Evolutionary conservation across 768 basidiomycete genomes (phyloP).

Genomic region (Sporobolomyces phaffii): DNA sequence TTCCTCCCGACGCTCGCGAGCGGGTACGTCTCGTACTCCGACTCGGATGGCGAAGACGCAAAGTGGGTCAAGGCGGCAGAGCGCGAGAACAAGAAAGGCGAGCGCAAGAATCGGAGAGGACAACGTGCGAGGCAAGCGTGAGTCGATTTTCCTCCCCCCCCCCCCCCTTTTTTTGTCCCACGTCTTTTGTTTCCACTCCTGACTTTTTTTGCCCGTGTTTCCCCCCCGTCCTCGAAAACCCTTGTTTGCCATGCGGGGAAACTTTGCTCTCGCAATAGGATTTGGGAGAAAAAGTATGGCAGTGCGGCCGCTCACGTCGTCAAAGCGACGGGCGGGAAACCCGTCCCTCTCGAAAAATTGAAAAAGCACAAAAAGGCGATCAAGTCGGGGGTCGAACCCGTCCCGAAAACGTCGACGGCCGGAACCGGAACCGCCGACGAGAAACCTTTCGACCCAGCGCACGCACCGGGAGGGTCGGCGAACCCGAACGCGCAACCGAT

Average conservation of each 20-base stretch:
- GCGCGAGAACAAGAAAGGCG: slow-evolving; percentile 51
- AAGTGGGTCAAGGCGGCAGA: slow-evolving; percentile 60
- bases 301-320: slow-evolving; percentile 84
- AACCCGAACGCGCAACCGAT: slow-evolving; percentile 22
- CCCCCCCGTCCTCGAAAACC: too few relatives aligned
- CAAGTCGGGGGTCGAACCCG: slow-evolving; percentile 20
- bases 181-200: too few relatives aligned
- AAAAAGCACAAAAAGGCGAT: slow-evolving; percentile 30
- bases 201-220: too few relatives aligned
- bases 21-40: slow-evolving; percentile 71
- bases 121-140: slow-evolving; percentile 91
- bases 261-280: slow-evolving; percentile 55
- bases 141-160: slow-evolving; percentile 53
- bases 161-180: neutral
- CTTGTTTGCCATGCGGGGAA: too few relatives aligned
- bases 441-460: slow-evolving; percentile 8
- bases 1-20: slow-evolving; percentile 85
- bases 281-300: slow-evolving; percentile 98
- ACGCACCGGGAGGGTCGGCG: slow-evolving; percentile 13
- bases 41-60: slow-evolving; percentile 67
- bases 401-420: neutral
- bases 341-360: slow-evolving; percentile 42
- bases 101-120: slow-evolving; percentile 81
- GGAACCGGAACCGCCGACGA: neutral
- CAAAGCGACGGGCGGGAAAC: slow-evolving; percentile 46